Percentiles rank a stretch among this genome's conserved stretches.
Conservation (phyloP, 2,329 filamentous ascomycete species). For the Cercospora citrullina region DNA sequence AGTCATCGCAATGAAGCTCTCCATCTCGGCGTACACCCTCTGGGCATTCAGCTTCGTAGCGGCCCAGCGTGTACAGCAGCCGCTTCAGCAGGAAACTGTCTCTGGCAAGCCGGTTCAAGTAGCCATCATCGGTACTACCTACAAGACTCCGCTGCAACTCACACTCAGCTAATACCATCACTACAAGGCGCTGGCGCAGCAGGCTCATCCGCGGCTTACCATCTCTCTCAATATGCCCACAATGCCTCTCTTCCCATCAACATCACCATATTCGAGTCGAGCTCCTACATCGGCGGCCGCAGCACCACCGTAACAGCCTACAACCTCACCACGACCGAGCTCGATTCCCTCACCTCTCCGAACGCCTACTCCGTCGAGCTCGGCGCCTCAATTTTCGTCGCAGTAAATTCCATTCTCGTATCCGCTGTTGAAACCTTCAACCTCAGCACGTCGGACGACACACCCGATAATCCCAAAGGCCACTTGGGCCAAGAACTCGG, state of each 20-base stretch:
- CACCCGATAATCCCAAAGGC: conserved; percentile 45
- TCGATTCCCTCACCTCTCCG: conserved; percentile 55
- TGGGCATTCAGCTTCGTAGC: conserved; percentile 1
- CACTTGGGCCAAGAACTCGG: conserved; percentile 61
- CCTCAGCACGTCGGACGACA: conserved; percentile 52
- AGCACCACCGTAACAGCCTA: conserved; percentile 81
- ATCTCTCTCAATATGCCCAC: conserved; percentile 70
- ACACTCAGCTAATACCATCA: not conserved
- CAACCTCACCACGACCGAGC: conserved; percentile 49
- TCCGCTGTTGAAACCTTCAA: conserved; percentile 70
- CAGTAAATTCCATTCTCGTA: conserved; percentile 78
- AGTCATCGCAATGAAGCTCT: not conserved
- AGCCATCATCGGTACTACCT: conserved; percentile 25
- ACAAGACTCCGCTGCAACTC: not conserved
- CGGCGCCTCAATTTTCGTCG: conserved; percentile 88
- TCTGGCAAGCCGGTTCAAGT: conserved; percentile 19
- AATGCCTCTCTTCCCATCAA: conserved; percentile 63
- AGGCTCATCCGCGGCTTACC: conserved; percentile 83
- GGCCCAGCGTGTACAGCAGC: conserved; percentile 16
- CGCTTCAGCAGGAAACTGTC: conserved; percentile 15
- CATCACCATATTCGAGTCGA: conserved; percentile 85
- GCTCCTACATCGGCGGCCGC: conserved; percentile 75
- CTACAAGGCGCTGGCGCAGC: conserved; percentile 78
- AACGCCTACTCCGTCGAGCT: conserved; percentile 68
- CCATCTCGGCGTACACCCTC: not conserved